Conservation (phyloP, 2,329 filamentous ascomycete genomes). For the Pseudohalonectria lignicola region DNA sequence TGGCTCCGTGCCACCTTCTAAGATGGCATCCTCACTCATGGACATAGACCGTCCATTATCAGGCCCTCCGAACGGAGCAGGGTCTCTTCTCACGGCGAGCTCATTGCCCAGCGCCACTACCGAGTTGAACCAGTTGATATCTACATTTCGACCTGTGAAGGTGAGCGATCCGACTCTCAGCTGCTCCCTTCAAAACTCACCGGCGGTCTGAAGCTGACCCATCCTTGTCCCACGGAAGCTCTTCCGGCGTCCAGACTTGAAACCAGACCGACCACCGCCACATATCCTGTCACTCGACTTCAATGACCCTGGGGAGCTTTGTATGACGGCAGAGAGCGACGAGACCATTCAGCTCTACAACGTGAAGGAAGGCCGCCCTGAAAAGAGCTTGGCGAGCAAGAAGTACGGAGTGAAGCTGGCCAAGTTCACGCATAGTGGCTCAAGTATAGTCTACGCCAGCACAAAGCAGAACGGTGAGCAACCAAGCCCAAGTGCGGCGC, state of each 20-base stretch:
- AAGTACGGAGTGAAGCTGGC: constrained; percentile 95
- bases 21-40: no score
- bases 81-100: constrained; percentile 20
- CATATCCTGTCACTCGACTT: constrained; percentile 88
- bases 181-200: not conserved
- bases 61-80: not conserved
- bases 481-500: no score
- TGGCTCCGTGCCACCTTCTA: no score
- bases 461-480: constrained; percentile 84
- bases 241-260: constrained; percentile 46
- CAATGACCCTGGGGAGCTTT: constrained; percentile 85
- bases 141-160: constrained; percentile 69
- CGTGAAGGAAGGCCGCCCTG: constrained; percentile 77
- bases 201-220: not conserved
- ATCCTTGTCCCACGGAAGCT: constrained; percentile 28
- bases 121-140: constrained; percentile 68
- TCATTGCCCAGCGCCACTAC: constrained; percentile 39
- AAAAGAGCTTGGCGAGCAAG: constrained; percentile 84
- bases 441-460: constrained; percentile 88
- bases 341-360: constrained; percentile 95
- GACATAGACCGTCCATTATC: constrained; percentile 30
- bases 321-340: constrained; percentile 86
- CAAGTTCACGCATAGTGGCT: constrained; percentile 84
- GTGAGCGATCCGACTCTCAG: constrained; percentile 30
- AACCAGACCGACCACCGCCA: constrained; percentile 38